Evolutionary conservation across 441 rosid genomes (phyloP).

Genomic region (Brassica hybrid): DNA sequence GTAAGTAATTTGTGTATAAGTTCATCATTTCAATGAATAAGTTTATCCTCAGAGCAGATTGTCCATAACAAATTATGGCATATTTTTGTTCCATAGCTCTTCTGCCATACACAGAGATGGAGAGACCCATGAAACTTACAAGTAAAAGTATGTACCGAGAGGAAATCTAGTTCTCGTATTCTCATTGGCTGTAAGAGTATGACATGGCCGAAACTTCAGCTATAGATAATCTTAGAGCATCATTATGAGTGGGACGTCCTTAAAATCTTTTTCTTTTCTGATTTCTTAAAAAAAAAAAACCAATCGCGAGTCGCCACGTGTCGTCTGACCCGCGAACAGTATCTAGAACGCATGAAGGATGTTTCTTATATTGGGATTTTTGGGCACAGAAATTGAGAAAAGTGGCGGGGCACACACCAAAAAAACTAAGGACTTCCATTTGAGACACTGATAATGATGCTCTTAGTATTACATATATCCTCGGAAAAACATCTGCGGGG

Average conservation of each 20-base stretch:
- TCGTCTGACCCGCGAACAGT: too few relatives aligned
- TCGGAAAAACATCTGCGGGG: constrained; percentile 21
- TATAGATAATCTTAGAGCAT: constrained; percentile 50
- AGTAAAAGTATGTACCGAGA: constrained; percentile 22
- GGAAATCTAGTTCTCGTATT: constrained; percentile 57
- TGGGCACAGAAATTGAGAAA: too few relatives aligned
- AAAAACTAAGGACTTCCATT: too few relatives aligned
- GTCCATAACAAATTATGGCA: constrained; percentile 29
- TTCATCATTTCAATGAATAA: constrained; percentile 18
- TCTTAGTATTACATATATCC: constrained; percentile 37
- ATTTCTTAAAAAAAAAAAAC: too few relatives aligned
- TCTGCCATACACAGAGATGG: constrained; percentile 30
- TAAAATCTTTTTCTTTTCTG: too few relatives aligned
- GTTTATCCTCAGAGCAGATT: constrained; percentile 12
- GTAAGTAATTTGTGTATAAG: not conserved
- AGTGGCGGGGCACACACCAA: too few relatives aligned
- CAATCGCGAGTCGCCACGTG: too few relatives aligned
- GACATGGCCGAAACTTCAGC: constrained; percentile 49
- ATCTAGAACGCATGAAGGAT: too few relatives aligned
- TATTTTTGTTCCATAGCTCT: constrained; percentile 11
- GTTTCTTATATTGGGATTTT: too few relatives aligned
- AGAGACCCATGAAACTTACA: constrained; percentile 32
- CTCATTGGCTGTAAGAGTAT: constrained; percentile 54
- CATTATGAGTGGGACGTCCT: too few relatives aligned
- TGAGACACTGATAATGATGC: too few relatives aligned